Evolutionary conservation across 768 basidiomycete genomes (phyloP).

Genomic region (Tylopilus plumbeoviolaceoides): DNA sequence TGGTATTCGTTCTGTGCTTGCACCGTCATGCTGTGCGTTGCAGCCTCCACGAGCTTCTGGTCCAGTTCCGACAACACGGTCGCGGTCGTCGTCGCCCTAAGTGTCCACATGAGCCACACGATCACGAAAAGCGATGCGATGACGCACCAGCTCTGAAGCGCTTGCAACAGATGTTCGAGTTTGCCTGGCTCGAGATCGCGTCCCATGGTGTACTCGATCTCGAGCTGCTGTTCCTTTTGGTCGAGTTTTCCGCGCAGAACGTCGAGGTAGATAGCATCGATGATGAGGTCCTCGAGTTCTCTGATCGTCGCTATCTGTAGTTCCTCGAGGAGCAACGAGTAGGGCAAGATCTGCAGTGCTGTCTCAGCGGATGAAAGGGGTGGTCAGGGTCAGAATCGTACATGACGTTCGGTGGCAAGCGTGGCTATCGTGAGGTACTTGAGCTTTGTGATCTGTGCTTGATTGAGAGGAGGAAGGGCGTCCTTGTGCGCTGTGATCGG

Average conservation of each 20-base stretch:
- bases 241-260: constrained; percentile 89
- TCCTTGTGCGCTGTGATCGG: constrained; percentile 56
- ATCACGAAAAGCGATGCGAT: not conserved
- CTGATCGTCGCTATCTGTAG: constrained; percentile 79
- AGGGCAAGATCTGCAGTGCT: constrained; percentile 67
- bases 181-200: constrained; percentile 82
- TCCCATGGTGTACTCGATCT: constrained; percentile 91
- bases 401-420: constrained; percentile 72
- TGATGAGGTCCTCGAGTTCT: constrained; percentile 93
- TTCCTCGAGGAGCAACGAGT: constrained; percentile 61
- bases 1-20: constrained; percentile 49
- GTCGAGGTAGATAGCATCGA: constrained; percentile 93
- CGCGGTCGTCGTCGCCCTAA: constrained; percentile 68
- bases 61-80: constrained; percentile 71
- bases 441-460: constrained; percentile 77
- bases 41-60: constrained; percentile 57
- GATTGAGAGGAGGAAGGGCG: constrained; percentile 61
- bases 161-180: constrained; percentile 53
- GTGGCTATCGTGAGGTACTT: constrained; percentile 92
- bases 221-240: constrained; percentile 84
- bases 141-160: constrained; percentile 64
- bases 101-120: constrained; percentile 5
- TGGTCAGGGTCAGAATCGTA: constrained; percentile 35
- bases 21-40: constrained; percentile 37
- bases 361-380: not conserved